Conservation (phyloP, 257 asterid genomes). For the Ilex aquifolium region DNA sequence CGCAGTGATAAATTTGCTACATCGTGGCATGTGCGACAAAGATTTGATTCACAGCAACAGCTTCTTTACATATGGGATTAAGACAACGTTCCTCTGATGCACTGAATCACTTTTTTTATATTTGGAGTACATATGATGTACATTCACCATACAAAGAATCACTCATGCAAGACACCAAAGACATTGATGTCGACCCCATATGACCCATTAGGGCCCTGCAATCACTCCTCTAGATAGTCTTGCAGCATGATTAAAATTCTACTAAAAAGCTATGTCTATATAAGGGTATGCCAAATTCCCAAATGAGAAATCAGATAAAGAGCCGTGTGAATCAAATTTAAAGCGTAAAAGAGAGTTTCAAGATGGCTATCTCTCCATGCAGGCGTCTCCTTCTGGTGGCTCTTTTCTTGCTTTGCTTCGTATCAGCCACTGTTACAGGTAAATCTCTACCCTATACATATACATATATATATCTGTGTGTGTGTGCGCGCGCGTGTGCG, state of each 20-base stretch:
- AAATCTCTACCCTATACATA: not conserved
- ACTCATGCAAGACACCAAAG: not conserved
- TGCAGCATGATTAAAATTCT: conserved; percentile 10
- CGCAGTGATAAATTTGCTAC: no score
- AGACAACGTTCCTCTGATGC: no score
- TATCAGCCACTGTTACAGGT: conserved; percentile 20
- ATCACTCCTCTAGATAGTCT: not conserved
- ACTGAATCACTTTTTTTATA: no score
- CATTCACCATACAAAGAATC: no score
- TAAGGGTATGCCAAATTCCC: not conserved
- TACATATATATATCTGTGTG: no score
- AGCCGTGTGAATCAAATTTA: not conserved
- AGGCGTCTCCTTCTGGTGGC: conserved; percentile 5
- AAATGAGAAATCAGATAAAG: no score
- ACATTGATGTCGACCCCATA: conserved; percentile 1
- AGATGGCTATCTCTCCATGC: conserved; percentile 9
- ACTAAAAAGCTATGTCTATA: not conserved
- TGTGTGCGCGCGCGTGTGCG: no score
- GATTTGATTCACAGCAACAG: no score
- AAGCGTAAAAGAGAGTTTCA: not conserved
- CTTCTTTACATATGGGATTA: no score
- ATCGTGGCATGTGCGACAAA: no score
- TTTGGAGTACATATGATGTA: no score
- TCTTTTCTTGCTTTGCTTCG: conserved; percentile 13
- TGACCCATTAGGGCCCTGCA: conserved; percentile 4